Evolutionary conservation across 2,329 filamentous ascomycete genomes (phyloP).

Genomic region (Penicillium corylophilum): DNA sequence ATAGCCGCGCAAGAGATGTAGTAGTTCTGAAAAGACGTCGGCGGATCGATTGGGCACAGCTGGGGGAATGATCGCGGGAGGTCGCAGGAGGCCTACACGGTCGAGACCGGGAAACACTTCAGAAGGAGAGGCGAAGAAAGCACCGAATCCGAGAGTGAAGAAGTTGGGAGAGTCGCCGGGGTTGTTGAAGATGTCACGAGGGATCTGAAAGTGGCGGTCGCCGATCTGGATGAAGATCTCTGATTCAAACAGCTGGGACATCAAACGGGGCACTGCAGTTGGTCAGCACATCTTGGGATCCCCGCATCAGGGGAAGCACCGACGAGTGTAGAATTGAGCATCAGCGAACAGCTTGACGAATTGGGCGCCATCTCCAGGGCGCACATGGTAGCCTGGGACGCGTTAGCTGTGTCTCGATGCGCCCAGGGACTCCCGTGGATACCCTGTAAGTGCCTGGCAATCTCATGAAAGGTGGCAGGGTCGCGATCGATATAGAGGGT

Average conservation of each 20-base stretch:
- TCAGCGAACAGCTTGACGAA: slow-evolving; percentile 93
- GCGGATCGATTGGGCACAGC: slow-evolving; percentile 76
- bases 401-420: slow-evolving; percentile 3
- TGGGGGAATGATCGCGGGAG: slow-evolving; percentile 81
- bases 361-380: slow-evolving; percentile 76
- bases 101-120: slow-evolving; percentile 86
- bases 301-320: slow-evolving; percentile 28
- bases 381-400: slow-evolving; percentile 70
- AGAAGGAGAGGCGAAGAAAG: slow-evolving; percentile 77
- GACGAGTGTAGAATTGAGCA: slow-evolving; percentile 88
- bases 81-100: slow-evolving; percentile 74
- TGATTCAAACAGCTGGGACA: slow-evolving; percentile 86
- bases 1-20: slow-evolving; percentile 82
- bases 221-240: slow-evolving; percentile 92
- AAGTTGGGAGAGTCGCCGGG: slow-evolving; percentile 94
- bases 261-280: slow-evolving; percentile 74
- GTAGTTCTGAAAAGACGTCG: slow-evolving; percentile 78
- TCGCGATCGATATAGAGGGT: slow-evolving; percentile 96
- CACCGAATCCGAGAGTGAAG: slow-evolving; percentile 85
- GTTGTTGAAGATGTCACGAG: slow-evolving; percentile 78
- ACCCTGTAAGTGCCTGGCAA: slow-evolving; percentile 83
- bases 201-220: slow-evolving; percentile 81
- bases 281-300: slow-evolving; percentile 1
- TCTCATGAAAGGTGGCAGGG: slow-evolving; percentile 83
- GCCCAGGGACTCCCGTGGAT: neutral